These are phyloP conservation scores for Tolypocladium pustulatum DNA, from an alignment of 2,329 filamentous ascomycete genomes.

Conservation along the genomic window DNA sequence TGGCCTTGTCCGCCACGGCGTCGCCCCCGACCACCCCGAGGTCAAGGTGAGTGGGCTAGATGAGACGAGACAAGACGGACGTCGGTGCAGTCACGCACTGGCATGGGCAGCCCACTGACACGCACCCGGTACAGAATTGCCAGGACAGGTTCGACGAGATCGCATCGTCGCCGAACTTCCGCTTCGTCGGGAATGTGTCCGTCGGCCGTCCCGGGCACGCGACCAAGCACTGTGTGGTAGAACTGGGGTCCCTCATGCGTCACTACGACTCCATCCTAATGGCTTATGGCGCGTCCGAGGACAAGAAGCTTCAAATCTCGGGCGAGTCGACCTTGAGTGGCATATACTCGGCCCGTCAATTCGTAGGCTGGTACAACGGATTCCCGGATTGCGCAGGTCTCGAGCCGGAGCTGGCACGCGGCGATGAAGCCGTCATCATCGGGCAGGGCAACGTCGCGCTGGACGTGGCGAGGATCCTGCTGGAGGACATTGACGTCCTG, in stretches of 20 bases:
- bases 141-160: conserved; percentile 89
- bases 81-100: neutral
- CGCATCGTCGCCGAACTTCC: conserved; percentile 70
- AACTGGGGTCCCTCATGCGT: conserved; percentile 56
- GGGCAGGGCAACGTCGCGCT: conserved; percentile 95
- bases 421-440: conserved; percentile 77
- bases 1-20: conserved; percentile 84
- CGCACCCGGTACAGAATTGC: conserved; percentile 56
- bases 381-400: conserved; percentile 70
- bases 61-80: neutral
- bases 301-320: conserved; percentile 66
- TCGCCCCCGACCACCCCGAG: conserved; percentile 97
- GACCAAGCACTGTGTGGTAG: conserved; percentile 40
- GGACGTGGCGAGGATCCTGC: conserved; percentile 80
- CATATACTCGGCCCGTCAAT: conserved; percentile 80
- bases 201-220: conserved; percentile 47
- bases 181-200: conserved; percentile 81
- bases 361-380: conserved; percentile 98
- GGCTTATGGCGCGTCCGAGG: conserved; percentile 82
- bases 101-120: conserved; percentile 6
- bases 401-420: conserved; percentile 60
- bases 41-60: conserved; percentile 63
- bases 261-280: conserved; percentile 92
- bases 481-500: conserved; percentile 64
- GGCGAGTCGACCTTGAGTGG: conserved; percentile 65